Conservation (phyloP, 306 rosid species). For the Gillenia trifoliata region DNA sequence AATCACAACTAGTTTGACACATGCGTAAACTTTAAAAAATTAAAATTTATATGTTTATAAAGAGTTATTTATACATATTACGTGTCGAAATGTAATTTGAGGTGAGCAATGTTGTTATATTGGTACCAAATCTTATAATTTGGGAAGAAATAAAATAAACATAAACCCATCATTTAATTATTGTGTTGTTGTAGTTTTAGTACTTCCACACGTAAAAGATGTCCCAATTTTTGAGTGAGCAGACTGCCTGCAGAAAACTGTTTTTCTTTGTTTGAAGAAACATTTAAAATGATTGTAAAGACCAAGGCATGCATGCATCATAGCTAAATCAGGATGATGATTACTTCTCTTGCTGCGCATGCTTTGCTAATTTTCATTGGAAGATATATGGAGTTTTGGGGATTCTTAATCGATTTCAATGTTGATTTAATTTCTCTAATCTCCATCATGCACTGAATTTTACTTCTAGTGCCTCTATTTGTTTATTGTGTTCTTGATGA, state of each 20-base stretch:
- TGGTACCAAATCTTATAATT: too few relatives aligned
- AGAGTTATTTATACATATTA: too few relatives aligned
- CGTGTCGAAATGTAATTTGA: too few relatives aligned
- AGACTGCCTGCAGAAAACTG: neutral
- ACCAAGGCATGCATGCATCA: slow-evolving; percentile 31
- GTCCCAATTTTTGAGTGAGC: neutral
- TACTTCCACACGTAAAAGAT: neutral
- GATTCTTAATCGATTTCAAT: neutral
- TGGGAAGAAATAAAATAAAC: too few relatives aligned
- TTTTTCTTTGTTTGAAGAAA: slow-evolving; percentile 17
- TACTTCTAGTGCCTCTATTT: neutral
- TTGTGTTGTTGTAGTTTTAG: neutral
- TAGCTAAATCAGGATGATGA: slow-evolving; percentile 38
- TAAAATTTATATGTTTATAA: too few relatives aligned
- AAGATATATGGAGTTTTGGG: neutral
- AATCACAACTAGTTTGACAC: too few relatives aligned
- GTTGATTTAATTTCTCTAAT: slow-evolving; percentile 1
- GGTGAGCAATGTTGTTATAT: too few relatives aligned
- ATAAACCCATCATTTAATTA: too few relatives aligned
- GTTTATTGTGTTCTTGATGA: slow-evolving; percentile 17
- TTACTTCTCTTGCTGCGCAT: slow-evolving; percentile 47
- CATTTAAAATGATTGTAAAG: slow-evolving; percentile 35
- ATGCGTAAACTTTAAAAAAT: too few relatives aligned
- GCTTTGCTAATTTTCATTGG: slow-evolving; percentile 30
- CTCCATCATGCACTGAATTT: slow-evolving; percentile 16